Percentiles rank a stretch among this genome's conserved stretches.
Evolutionary conservation across 768 basidiomycete genomes (phyloP).

Genomic region (Mycena polygramma): DNA sequence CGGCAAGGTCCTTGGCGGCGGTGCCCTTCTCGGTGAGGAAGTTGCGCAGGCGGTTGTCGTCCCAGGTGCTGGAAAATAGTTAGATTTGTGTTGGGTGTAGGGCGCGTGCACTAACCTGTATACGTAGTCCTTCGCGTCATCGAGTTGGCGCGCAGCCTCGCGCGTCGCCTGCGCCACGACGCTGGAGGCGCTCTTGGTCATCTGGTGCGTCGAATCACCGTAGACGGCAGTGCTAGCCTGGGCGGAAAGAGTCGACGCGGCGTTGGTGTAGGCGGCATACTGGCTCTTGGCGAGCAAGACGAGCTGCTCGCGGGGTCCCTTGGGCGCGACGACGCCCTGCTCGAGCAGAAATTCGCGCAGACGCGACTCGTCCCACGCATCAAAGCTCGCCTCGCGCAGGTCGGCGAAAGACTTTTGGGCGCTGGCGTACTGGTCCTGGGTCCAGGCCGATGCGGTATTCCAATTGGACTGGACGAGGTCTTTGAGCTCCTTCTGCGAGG

Average conservation of each 20-base stretch:
- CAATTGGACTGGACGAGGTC: slow-evolving; percentile 74
- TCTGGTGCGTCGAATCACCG: slow-evolving; percentile 55
- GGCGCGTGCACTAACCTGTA: too few relatives aligned
- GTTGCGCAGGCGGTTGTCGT: slow-evolving; percentile 76
- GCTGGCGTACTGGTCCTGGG: slow-evolving; percentile 70
- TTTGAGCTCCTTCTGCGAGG: slow-evolving; percentile 57
- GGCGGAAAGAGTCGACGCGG: slow-evolving; percentile 68
- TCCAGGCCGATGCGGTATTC: slow-evolving; percentile 66
- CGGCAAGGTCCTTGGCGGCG: slow-evolving; percentile 63
- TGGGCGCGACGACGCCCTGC: slow-evolving; percentile 88
- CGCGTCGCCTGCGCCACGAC: slow-evolving; percentile 66
- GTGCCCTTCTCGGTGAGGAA: slow-evolving; percentile 85
- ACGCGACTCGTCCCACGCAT: slow-evolving; percentile 87
- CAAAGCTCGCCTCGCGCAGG: slow-evolving; percentile 73
- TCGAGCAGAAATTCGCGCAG: slow-evolving; percentile 88
- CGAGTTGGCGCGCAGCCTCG: slow-evolving; percentile 63
- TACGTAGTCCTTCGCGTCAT: slow-evolving; percentile 87
- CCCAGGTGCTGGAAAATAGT: slow-evolving; percentile 95
- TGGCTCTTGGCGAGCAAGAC: slow-evolving; percentile 81
- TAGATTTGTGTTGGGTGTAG: too few relatives aligned
- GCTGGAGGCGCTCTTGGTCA: slow-evolving; percentile 56
- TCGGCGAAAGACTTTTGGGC: slow-evolving; percentile 75
- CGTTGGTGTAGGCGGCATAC: slow-evolving; percentile 70
- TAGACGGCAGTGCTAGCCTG: slow-evolving; percentile 68
- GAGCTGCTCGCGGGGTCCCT: slow-evolving; percentile 84